Conservation (phyloP, 768 basidiomycete species). For the Tulasnella sp. region DNA sequence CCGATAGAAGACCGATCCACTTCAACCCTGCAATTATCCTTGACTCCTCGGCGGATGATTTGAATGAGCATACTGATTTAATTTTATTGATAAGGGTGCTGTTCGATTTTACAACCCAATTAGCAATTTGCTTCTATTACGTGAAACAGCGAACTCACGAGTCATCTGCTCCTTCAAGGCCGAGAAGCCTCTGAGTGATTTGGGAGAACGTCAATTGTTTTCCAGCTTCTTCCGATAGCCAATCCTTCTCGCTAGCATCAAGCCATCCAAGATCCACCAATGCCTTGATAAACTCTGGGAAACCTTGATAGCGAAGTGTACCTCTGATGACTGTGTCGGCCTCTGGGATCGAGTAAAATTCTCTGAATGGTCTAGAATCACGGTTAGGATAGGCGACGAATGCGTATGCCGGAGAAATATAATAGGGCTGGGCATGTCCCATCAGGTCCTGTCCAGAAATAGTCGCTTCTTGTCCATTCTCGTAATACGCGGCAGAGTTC, state of each 20-base stretch:
- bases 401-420: constrained; percentile 86
- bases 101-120: not conserved
- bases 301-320: constrained; percentile 88
- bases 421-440: constrained; percentile 83
- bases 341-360: constrained; percentile 88
- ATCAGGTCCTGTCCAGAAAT: constrained; percentile 77
- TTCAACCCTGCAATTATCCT: constrained; percentile 81
- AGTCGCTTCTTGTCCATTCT: constrained; percentile 47
- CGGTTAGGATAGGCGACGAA: constrained; percentile 97
- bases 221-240: constrained; percentile 51
- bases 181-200: constrained; percentile 61
- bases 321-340: constrained; percentile 87
- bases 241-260: constrained; percentile 52
- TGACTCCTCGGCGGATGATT: constrained; percentile 37
- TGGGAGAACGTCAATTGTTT: constrained; percentile 62
- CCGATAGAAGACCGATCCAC: constrained; percentile 88
- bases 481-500: constrained; percentile 74
- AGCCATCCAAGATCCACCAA: constrained; percentile 84
- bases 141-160: constrained; percentile 32
- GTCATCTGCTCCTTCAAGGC: constrained; percentile 55
- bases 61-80: constrained; percentile 11
- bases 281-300: constrained; percentile 85
- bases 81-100: constrained; percentile 1
- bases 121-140: not conserved
- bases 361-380: constrained; percentile 78